These are phyloP conservation scores for Rhododendron griersonianum DNA, from an alignment of 148 eudicot species.

Conservation along the genomic window DNA sequence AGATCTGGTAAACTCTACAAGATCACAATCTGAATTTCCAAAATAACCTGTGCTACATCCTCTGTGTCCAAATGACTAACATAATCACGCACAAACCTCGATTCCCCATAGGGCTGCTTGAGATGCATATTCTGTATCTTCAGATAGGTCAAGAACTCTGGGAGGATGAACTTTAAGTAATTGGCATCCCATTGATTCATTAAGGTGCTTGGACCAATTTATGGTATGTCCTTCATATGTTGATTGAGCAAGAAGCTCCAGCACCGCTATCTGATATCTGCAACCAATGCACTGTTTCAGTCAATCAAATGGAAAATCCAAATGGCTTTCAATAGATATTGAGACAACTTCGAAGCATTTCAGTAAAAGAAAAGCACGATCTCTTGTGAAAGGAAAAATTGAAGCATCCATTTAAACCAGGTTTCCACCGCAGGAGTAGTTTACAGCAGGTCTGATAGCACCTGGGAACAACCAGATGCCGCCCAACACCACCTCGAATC, in stretches of 20 bases:
- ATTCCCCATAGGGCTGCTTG: conserved; percentile 99
- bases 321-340: neutral
- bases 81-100: conserved; percentile 48
- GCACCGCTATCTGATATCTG: conserved; percentile 73
- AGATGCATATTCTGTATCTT: conserved; percentile 79
- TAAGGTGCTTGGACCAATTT: conserved; percentile 44
- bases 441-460: neutral
- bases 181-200: conserved; percentile 43
- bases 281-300: conserved; percentile 18
- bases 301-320: neutral
- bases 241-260: conserved; percentile 82
- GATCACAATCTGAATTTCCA: conserved; percentile 17
- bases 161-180: conserved; percentile 85
- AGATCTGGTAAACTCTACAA: conserved; percentile 88
- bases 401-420: neutral
- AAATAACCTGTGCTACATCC: neutral
- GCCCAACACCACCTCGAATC: too few species aligned
- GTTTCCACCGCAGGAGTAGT: neutral
- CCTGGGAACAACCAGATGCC: too few species aligned
- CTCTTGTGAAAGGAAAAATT: neutral
- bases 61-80: neutral
- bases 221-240: conserved; percentile 29
- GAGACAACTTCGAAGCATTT: neutral
- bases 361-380: neutral
- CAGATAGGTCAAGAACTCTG: conserved; percentile 69